Percentiles rank a stretch among this genome's conserved stretches.
phyloP scores from a whole-genome alignment of 2,329 filamentous ascomycete genomes.

The Hypomyces rosellus region DNA sequence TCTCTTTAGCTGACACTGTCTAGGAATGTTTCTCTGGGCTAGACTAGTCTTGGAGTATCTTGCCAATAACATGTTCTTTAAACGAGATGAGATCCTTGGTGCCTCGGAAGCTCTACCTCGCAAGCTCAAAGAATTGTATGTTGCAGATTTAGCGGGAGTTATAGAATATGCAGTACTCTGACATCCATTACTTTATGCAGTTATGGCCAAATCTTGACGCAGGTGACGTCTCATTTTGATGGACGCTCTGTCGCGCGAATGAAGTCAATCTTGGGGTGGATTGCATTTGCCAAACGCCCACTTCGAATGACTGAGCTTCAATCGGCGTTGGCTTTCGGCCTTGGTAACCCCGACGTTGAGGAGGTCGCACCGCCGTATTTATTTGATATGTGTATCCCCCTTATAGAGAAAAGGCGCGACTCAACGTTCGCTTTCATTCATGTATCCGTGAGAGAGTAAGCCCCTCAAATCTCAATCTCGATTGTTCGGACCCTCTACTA shows the following conservation, averaged over 20 bases:
- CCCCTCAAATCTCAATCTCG: no score
- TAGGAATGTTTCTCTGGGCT: conserved; percentile 35
- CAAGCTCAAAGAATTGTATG: conserved; percentile 14
- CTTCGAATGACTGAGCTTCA: conserved; percentile 26
- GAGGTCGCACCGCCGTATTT: conserved; percentile 19
- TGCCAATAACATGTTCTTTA: conserved; percentile 23
- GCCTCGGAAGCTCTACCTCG: conserved; percentile 20
- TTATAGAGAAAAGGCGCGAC: conserved; percentile 20
- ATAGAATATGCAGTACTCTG: no score
- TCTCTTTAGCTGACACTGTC: no score
- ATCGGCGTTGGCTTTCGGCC: conserved; percentile 26
- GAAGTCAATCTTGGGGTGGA: conserved; percentile 27
- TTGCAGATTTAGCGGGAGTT: no score
- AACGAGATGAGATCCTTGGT: conserved; percentile 11
- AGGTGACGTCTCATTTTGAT: conserved; percentile 19
- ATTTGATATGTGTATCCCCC: conserved; percentile 17
- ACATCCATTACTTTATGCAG: no score
- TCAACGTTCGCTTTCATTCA: conserved; percentile 22
- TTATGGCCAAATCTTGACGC: conserved; percentile 24
- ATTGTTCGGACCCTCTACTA: no score
- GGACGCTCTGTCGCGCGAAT: conserved; percentile 22
- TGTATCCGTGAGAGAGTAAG: conserved; percentile 22
- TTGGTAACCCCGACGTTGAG: conserved; percentile 2
- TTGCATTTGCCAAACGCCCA: conserved; percentile 30
- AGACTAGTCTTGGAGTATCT: conserved; percentile 30